Conservation (phyloP, 345 rosid species). For the Citrus trifoliata region DNA sequence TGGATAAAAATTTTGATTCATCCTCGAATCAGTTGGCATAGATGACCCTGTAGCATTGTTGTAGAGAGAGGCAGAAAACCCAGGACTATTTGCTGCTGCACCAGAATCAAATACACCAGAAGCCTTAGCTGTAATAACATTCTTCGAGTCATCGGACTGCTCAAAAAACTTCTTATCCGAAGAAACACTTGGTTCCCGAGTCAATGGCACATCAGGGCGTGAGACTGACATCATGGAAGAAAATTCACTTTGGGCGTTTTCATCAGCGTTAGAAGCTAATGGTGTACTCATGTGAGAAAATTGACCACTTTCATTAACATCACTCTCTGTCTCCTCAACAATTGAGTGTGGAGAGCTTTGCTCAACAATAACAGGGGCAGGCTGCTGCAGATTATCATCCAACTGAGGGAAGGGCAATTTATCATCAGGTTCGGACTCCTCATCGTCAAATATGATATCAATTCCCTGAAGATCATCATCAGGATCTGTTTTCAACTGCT, state of each 20-base stretch:
- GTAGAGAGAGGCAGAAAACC: slow-evolving; percentile 50
- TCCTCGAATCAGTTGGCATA: slow-evolving; percentile 57
- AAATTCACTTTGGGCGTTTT: slow-evolving; percentile 77
- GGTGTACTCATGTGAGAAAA: slow-evolving; percentile 69
- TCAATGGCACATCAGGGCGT: slow-evolving; percentile 65
- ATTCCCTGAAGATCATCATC: slow-evolving; percentile 97
- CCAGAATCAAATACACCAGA: slow-evolving; percentile 44
- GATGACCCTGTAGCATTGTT: slow-evolving; percentile 40
- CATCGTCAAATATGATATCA: slow-evolving; percentile 94
- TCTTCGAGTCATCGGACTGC: slow-evolving; percentile 66
- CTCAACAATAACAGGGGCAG: slow-evolving; percentile 61
- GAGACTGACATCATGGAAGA: slow-evolving; percentile 87
- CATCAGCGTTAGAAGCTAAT: slow-evolving; percentile 63
- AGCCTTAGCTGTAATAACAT: slow-evolving; percentile 37
- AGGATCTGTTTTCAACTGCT: slow-evolving; percentile 73
- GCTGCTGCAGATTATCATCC: slow-evolving; percentile 80
- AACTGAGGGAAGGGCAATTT: slow-evolving; percentile 86
- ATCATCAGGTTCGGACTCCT: slow-evolving; percentile 90
- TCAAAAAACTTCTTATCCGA: slow-evolving; percentile 78
- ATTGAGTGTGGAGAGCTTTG: slow-evolving; percentile 87
- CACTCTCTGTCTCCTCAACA: slow-evolving; percentile 93
- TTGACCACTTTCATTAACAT: slow-evolving; percentile 67
- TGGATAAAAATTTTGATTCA: slow-evolving; percentile 55
- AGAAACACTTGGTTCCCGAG: slow-evolving; percentile 77
- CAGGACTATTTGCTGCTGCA: slow-evolving; percentile 36